phyloP scores from a whole-genome alignment of 164 flowering plant genomes.

The Saururus chinensis region DNA sequence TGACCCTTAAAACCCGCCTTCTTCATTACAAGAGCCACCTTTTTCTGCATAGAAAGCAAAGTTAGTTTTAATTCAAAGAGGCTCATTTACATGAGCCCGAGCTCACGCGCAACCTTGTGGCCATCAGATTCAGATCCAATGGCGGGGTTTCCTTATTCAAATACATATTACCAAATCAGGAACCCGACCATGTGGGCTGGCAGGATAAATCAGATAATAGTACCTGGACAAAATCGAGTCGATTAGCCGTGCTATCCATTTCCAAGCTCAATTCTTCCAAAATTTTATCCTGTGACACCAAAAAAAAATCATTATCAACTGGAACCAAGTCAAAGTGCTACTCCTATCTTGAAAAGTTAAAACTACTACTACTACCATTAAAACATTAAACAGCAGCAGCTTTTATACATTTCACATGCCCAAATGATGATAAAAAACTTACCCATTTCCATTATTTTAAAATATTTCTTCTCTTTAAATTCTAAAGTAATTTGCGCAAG shows the following conservation, averaged over 20 bases:
- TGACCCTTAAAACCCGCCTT: constrained; percentile 75
- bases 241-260: constrained; percentile 14
- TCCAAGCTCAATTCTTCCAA: constrained; percentile 12
- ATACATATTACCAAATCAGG: not conserved
- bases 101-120: too few species aligned
- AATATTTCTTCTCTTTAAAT: too few species aligned
- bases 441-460: too few species aligned
- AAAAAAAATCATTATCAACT: not conserved
- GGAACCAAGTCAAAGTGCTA: not conserved
- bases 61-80: too few species aligned
- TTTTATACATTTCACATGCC: too few species aligned
- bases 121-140: too few species aligned
- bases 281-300: constrained; percentile 9
- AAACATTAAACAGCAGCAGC: too few species aligned
- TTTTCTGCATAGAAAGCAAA: constrained; percentile 9
- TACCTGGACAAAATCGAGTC: constrained; percentile 17
- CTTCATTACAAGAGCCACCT: constrained; percentile 18
- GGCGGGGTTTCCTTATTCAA: too few species aligned
- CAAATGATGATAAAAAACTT: too few species aligned
- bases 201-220: too few species aligned
- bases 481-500: too few species aligned
- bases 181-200: not conserved
- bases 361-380: not conserved
- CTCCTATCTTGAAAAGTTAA: not conserved
- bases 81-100: too few species aligned